Evolutionary conservation across 1,139 yeast species (phyloP), one percentile per base, ranked within the genome.

Genomic region (Geotrichum bryndzae): DNA sequence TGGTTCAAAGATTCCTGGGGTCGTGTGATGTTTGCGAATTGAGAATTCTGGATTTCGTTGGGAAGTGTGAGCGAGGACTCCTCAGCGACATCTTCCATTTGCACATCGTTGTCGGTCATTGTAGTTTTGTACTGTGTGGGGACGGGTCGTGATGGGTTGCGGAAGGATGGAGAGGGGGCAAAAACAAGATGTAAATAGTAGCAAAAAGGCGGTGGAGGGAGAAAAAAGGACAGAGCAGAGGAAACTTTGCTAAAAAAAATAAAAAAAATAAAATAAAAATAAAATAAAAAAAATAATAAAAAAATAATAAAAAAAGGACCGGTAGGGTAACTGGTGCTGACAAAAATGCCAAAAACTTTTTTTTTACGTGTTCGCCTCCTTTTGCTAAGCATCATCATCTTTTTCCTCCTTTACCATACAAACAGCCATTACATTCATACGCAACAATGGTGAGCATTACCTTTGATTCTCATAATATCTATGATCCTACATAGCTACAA

Each of bases 1-100:
- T 89, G 92, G 68, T 82, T 81, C 64, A 87, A 80, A 5, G 68
- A 62, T 31, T 58, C 66, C 5, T n/a, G 27, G 5, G 41, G 31
- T 18, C 38, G 54, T 10, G 41, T 35, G 41, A 35, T 35, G 41
- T 35, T 35, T 8, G 41, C 41, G 15, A 10, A 35, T 35, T 35
- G 41, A 51, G 22, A 25, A 18, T 57, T 41, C 31, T 51, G 18
- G n/a, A 25, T 45, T 18, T 51, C 54, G 15, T 13, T 35, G 41
- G 41, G 15, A n/a, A 41, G 51, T 41, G 48, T 35, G 27, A 59
- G 35, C 10, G 18, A n/a, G 18, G 54, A 35, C 35, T 61, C 63
- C 35, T 61, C 61, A 22, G 48, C 54, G 13, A 58, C 63, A 52
- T 61, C 63, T 55, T 61, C 63, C 63, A 61, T 61, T 58, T 61